These are phyloP conservation scores for Calocera cornea DNA, from an alignment of 768 basidiomycete species.

Conservation along the genomic window DNA sequence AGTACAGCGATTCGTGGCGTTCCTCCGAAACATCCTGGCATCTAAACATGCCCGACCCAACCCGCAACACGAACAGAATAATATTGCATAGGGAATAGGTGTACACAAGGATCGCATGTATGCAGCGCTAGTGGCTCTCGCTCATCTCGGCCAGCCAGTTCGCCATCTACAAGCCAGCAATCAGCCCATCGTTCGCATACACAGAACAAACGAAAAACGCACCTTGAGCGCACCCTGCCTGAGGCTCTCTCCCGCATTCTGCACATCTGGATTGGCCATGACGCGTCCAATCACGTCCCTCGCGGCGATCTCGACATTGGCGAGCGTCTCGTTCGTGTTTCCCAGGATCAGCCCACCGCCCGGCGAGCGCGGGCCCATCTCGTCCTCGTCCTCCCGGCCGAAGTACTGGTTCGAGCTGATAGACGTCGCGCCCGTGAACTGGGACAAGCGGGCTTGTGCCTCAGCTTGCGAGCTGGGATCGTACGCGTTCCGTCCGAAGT, in stretches of 20 bases:
- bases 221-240: slow-evolving; percentile 74
- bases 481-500: slow-evolving; percentile 80
- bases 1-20: too few species aligned
- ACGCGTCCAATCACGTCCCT: slow-evolving; percentile 62
- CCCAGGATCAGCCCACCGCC: slow-evolving; percentile 31
- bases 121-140: background rate
- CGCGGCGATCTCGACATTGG: slow-evolving; percentile 50
- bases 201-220: slow-evolving; percentile 16
- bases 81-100: background rate
- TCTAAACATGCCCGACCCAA: too few species aligned
- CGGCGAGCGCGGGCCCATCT: slow-evolving; percentile 31
- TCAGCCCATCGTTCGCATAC: background rate
- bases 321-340: slow-evolving; percentile 34
- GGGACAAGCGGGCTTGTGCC: slow-evolving; percentile 65
- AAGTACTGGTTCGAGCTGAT: slow-evolving; percentile 97
- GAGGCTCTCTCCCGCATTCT: slow-evolving; percentile 68
- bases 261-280: slow-evolving; percentile 75
- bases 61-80: background rate
- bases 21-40: too few species aligned
- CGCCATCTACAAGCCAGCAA: background rate
- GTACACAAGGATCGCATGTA: background rate
- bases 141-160: background rate
- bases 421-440: slow-evolving; percentile 81
- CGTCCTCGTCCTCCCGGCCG: slow-evolving; percentile 61
- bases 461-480: slow-evolving; percentile 58